phyloP scores from a whole-genome alignment of 768 basidiomycete genomes.

The Clathrus columnatus region DNA sequence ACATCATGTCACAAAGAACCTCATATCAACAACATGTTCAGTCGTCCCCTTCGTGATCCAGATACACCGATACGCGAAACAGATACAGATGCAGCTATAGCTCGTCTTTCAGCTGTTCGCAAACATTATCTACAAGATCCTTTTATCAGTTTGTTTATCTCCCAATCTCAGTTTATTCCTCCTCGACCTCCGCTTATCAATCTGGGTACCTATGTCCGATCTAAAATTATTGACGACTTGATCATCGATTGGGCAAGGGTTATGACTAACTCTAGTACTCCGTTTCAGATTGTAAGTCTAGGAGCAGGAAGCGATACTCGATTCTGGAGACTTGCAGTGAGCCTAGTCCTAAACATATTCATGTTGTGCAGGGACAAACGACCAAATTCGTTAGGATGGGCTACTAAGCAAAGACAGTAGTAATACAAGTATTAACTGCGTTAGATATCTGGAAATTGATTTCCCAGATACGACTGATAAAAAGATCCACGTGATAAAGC shows the following conservation, averaged over 20 bases:
- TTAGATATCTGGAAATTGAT: conserved; percentile 79
- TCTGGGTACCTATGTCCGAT: conserved; percentile 84
- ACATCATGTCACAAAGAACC: background rate
- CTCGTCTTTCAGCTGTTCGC: conserved; percentile 77
- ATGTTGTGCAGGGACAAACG: too few species aligned
- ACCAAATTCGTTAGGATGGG: conserved; percentile 17
- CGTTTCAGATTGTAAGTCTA: conserved; percentile 84
- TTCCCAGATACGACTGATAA: conserved; percentile 77
- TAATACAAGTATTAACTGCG: conserved; percentile 29
- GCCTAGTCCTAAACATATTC: conserved; percentile 20
- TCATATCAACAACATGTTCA: background rate
- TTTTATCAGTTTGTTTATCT: conserved; percentile 59
- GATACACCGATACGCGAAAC: conserved; percentile 67
- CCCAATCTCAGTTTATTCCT: conserved; percentile 50
- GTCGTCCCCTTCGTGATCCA: conserved; percentile 25
- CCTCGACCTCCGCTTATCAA: conserved; percentile 84
- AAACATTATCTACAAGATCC: conserved; percentile 76
- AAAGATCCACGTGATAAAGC: conserved; percentile 76
- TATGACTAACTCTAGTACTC: conserved; percentile 21
- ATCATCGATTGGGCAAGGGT: conserved; percentile 47
- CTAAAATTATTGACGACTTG: conserved; percentile 69
- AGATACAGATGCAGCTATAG: conserved; percentile 74
- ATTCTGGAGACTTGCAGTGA: conserved; percentile 84
- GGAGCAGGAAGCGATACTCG: conserved; percentile 95
- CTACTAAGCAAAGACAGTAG: conserved; percentile 47